Evolutionary conservation across 1,139 yeast genomes (phyloP).

Genomic region (Blastobotrys arbuscula): DNA sequence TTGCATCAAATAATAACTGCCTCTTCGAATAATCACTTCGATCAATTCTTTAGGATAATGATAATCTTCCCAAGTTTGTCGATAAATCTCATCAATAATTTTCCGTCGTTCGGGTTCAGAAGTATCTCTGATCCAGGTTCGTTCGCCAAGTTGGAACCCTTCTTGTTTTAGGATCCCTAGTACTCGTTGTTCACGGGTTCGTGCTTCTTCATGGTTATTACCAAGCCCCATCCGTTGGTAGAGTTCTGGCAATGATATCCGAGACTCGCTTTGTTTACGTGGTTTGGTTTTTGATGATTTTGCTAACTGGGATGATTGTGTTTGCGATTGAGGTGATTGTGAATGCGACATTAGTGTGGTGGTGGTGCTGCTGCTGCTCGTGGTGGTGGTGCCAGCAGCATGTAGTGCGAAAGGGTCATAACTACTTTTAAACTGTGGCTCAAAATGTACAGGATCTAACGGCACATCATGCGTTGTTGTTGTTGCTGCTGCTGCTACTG

Average conservation of each 20-base stretch:
- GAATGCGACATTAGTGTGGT: not conserved
- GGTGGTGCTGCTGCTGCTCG: not conserved
- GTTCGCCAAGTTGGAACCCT: constrained; percentile 64
- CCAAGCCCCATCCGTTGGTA: constrained; percentile 49
- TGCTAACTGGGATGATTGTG: too few relatives aligned
- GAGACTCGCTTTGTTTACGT: constrained; percentile 45
- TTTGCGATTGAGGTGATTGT: not conserved
- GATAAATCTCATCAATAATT: constrained; percentile 46
- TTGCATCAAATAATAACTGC: constrained; percentile 77
- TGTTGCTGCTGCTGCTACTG: not conserved
- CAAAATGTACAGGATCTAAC: not conserved
- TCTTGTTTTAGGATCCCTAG: constrained; percentile 54
- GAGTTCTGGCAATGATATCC: constrained; percentile 53
- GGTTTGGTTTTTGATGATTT: constrained; percentile 22
- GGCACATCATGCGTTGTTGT: not conserved
- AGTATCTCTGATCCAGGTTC: constrained; percentile 80
- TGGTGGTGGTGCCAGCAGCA: not conserved
- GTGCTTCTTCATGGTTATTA: constrained; percentile 50
- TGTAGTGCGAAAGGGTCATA: not conserved
- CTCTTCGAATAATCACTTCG: constrained; percentile 70
- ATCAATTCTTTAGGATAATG: constrained; percentile 49
- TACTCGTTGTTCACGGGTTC: constrained; percentile 54
- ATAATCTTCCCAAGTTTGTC: constrained; percentile 44
- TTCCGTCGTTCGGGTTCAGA: constrained; percentile 45
- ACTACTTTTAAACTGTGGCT: not conserved